These are phyloP conservation scores for Aspergillus leporis DNA, from an alignment of 495 filamentous ascomycete genomes.

Conservation along the genomic window DNA sequence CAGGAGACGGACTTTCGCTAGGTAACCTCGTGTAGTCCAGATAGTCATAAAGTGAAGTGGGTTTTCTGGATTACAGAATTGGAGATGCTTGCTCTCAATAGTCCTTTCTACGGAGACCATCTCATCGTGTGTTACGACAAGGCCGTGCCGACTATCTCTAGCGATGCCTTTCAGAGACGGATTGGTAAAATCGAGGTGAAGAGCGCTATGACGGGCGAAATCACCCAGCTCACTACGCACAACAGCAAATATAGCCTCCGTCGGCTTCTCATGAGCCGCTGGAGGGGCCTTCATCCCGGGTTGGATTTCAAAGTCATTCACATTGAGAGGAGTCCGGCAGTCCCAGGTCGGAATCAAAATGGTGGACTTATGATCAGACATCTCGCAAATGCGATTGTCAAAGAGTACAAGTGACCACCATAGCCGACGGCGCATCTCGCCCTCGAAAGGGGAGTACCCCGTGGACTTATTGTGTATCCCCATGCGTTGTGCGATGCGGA, in stretches of 20 bases:
- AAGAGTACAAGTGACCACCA: constrained; percentile 60
- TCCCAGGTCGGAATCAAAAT: constrained; percentile 55
- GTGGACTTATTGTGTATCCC: constrained; percentile 50
- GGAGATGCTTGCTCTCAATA: constrained; percentile 51
- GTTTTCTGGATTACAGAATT: constrained; percentile 46
- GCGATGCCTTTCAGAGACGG: constrained; percentile 45
- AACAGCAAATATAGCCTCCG: constrained; percentile 54
- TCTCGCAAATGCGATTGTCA: constrained; percentile 52
- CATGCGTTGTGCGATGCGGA: constrained; percentile 56
- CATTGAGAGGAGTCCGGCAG: constrained; percentile 53
- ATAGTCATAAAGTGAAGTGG: constrained; percentile 56
- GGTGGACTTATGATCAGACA: constrained; percentile 36
- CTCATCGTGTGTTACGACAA: constrained; percentile 23
- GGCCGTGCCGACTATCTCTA: constrained; percentile 20
- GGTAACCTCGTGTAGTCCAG: constrained; percentile 43
- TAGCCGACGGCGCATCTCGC: constrained; percentile 58
- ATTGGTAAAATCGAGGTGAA: constrained; percentile 53
- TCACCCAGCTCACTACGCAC: constrained; percentile 51
- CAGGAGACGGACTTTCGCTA: constrained; percentile 49
- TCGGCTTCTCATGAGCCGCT: constrained; percentile 29
- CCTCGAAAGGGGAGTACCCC: constrained; percentile 44
- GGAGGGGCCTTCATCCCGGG: constrained; percentile 50
- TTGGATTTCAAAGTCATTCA: constrained; percentile 56
- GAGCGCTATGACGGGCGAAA: constrained; percentile 43
- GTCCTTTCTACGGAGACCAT: constrained; percentile 40